phyloP scores from a whole-genome alignment of 257 asterid species.

The Salvia miltiorrhiza region DNA sequence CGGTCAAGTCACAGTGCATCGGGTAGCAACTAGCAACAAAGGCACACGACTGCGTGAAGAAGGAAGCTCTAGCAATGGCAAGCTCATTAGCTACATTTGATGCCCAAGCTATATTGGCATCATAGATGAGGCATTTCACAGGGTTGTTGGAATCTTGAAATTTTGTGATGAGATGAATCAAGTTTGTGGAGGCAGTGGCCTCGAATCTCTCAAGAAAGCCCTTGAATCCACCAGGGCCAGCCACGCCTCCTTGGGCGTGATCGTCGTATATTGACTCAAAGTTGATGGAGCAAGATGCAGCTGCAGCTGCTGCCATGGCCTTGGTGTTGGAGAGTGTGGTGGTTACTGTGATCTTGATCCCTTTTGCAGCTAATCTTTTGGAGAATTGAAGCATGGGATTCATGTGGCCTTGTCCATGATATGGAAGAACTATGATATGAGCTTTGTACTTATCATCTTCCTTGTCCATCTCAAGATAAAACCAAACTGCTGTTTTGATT shows the following conservation, averaged over 20 bases:
- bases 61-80: constrained; percentile 39
- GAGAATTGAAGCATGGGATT: constrained; percentile 61
- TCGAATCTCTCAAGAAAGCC: constrained; percentile 60
- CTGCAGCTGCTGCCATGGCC: constrained; percentile 17
- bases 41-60: constrained; percentile 64
- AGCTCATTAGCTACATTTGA: constrained; percentile 33
- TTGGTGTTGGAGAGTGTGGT: constrained; percentile 40
- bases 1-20: constrained; percentile 43
- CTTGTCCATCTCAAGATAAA: constrained; percentile 30
- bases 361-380: constrained; percentile 46
- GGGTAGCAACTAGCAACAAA: constrained; percentile 47
- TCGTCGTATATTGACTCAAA: constrained; percentile 47
- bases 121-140: constrained; percentile 51
- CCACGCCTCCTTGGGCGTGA: constrained; percentile 36
- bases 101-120: constrained; percentile 56
- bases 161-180: constrained; percentile 30
- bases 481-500: background rate
- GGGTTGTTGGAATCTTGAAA: constrained; percentile 32
- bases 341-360: constrained; percentile 46
- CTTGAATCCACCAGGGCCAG: constrained; percentile 48
- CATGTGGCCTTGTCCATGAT: constrained; percentile 65
- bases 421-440: constrained; percentile 46
- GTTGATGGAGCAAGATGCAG: constrained; percentile 21
- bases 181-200: constrained; percentile 36
- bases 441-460: constrained; percentile 26